A percentile compares a stretch with the other conserved stretches of the same genome.
Evolutionary conservation across 306 rosid species (phyloP).

Genomic region (Urtica urens): DNA sequence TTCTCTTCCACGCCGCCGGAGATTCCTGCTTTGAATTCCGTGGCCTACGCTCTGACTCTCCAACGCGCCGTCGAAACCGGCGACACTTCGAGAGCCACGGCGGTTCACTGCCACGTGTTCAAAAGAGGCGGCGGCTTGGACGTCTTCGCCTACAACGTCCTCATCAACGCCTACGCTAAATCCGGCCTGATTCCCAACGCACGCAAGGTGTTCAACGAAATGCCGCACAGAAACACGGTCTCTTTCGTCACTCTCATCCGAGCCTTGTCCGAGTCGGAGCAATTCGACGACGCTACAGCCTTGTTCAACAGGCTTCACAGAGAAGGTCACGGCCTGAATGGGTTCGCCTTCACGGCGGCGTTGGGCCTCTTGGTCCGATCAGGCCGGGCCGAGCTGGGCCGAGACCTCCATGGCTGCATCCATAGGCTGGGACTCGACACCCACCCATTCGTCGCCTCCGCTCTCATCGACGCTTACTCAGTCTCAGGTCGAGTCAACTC

Average conservation of each 20-base stretch:
- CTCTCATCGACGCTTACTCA: conserved; percentile 43
- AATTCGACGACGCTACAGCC: conserved; percentile 18
- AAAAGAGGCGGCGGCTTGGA: conserved; percentile 35
- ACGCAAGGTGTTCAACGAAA: conserved; percentile 30
- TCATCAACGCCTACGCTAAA: conserved; percentile 26
- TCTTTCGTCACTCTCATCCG: conserved; percentile 44
- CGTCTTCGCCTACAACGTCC: conserved; percentile 32
- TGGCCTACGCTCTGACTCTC: conserved; percentile 25
- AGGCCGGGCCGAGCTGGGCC: conserved; percentile 27
- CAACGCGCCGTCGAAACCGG: conserved; percentile 24
- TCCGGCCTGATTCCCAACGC: conserved; percentile 17
- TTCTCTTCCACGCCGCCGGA: no score
- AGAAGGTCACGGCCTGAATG: conserved; percentile 38
- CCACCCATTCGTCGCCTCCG: conserved; percentile 37
- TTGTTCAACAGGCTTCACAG: conserved; percentile 30
- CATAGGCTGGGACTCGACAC: conserved; percentile 26
- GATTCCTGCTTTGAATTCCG: no score
- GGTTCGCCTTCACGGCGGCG: conserved; percentile 29
- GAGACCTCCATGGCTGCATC: conserved; percentile 30
- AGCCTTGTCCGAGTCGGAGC: conserved; percentile 16
- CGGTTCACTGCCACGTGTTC: conserved; percentile 27
- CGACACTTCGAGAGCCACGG: conserved; percentile 12
- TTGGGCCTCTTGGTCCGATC: conserved; percentile 34
- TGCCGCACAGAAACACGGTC: conserved; percentile 25
- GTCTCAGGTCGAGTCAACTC: conserved; percentile 24